Evolutionary conservation across 2,329 filamentous ascomycete species (phyloP).

Genomic region (Penicillium sp.): DNA sequence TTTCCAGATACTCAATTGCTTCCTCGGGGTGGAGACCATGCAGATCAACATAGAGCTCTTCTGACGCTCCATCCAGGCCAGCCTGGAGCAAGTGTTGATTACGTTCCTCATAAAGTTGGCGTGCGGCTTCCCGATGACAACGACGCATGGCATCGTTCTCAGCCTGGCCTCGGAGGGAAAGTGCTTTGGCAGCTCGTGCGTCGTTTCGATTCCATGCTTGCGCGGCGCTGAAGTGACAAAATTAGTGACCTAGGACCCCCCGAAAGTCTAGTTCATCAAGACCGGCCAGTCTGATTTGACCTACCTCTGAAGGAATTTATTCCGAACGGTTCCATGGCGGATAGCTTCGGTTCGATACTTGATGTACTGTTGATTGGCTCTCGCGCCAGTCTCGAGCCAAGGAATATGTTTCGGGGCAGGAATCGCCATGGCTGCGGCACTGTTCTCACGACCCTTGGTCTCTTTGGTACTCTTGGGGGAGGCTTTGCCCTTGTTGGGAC

Average conservation of each 20-base stretch:
- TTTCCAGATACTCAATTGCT: constrained; percentile 87
- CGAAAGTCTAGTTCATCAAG: neutral
- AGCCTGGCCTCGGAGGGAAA: constrained; percentile 88
- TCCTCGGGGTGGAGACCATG: constrained; percentile 99
- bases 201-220: constrained; percentile 99
- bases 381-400: constrained; percentile 90
- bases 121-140: constrained; percentile 88
- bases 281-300: constrained; percentile 8
- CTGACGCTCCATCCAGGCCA: constrained; percentile 41
- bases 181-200: constrained; percentile 87
- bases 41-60: constrained; percentile 88
- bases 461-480: constrained; percentile 56
- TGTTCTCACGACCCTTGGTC: constrained; percentile 66
- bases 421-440: constrained; percentile 74
- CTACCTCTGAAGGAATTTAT: constrained; percentile 94
- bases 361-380: constrained; percentile 87
- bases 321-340: constrained; percentile 90
- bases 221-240: constrained; percentile 59
- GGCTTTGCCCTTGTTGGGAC: constrained; percentile 50
- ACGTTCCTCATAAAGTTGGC: constrained; percentile 86
- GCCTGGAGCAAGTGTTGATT: constrained; percentile 59
- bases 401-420: constrained; percentile 85
- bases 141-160: constrained; percentile 98
- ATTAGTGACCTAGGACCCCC: neutral
- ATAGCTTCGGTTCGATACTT: constrained; percentile 94